Conservation (phyloP, 2,329 filamentous ascomycete genomes). For the Westerdykella sp. region DNA sequence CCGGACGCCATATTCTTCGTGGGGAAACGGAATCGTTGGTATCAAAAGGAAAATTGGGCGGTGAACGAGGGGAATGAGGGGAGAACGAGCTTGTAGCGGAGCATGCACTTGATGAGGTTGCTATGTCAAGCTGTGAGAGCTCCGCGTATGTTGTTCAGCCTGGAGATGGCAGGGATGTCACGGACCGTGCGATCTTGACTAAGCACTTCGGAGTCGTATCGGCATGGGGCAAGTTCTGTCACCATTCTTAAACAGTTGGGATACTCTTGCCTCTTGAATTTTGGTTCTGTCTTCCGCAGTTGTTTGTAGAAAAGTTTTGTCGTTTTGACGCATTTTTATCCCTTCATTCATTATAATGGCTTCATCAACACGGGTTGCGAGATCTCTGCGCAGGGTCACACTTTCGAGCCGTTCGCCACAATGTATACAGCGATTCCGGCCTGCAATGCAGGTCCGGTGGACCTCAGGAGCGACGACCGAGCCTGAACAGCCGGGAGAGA, state of each 20-base stretch:
- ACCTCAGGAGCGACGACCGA: slow-evolving; percentile 36
- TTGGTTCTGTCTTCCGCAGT: slow-evolving; percentile 2
- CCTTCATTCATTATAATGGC: slow-evolving; percentile 26
- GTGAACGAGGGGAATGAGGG: slow-evolving; percentile 3
- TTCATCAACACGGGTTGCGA: slow-evolving; percentile 27
- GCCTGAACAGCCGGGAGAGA: slow-evolving; percentile 34
- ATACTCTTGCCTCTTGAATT: slow-evolving; percentile 15
- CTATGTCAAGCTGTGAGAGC: slow-evolving; percentile 30
- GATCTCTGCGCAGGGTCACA: slow-evolving; percentile 28
- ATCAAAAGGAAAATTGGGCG: not conserved
- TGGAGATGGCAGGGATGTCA: slow-evolving; percentile 28
- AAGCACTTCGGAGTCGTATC: not conserved
- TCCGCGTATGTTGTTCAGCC: slow-evolving; percentile 36
- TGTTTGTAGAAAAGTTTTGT: not conserved
- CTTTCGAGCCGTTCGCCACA: slow-evolving; percentile 20
- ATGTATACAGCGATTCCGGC: slow-evolving; percentile 19
- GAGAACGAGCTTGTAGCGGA: slow-evolving; percentile 4
- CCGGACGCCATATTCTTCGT: slow-evolving; percentile 68
- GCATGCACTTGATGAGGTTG: slow-evolving; percentile 14
- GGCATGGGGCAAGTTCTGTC: slow-evolving; percentile 11
- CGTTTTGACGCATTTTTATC: not conserved
- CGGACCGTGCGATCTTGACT: slow-evolving; percentile 12
- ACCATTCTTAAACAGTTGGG: slow-evolving; percentile 7
- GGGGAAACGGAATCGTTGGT: not conserved
- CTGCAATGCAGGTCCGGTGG: slow-evolving; percentile 32